Evolutionary conservation across 495 filamentous ascomycete genomes (phyloP), one percentile per base, ranked within the genome.

Genomic region (Trichoderma parareesei): DNA sequence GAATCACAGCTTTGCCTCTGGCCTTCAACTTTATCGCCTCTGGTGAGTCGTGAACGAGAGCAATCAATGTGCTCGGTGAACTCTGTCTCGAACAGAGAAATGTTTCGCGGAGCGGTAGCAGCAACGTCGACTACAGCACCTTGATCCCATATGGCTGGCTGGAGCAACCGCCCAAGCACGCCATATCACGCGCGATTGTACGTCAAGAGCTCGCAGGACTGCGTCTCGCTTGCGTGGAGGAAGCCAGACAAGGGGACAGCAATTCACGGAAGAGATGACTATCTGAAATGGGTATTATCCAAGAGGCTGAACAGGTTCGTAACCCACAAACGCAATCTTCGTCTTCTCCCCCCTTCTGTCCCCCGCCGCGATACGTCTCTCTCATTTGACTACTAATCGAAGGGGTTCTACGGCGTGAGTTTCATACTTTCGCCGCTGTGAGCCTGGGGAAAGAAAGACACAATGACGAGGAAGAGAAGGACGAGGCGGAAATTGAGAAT

Each of bases 11-110:
- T 65, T 75, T 89, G 57, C 89, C 89, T 46, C 78, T 92, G 72
- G 87, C 89, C 65, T 78, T 92, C 66, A 91, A 92, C 74, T 92
- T 91, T 77, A 89, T 91, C 71, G 89, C 88, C 69, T 89, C 88
- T 72, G 89, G 89, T 92, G 84, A 90, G 89, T 91, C 78, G 72
- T 68, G 64, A 66, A 18, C 16, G 18, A 49, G 46, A 62, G 38
- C 61, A 62, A 62, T 40, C 11, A 16, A 10, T 38, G 37, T 14
- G 61, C 61, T 62, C 61, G 9, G 37, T 49, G n/a, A 27, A 49
- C 11, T 41, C 20, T 49, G 46, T 49, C 46, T 5, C n/a, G 20
- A 18, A 49, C 46, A 49, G 46, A 49, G 4, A 27, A 8, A 49
- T 49, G 8, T 49, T 27, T 16, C 20, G 8, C 69, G 73, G 75